Conservation (phyloP, 2,329 filamentous ascomycete species). For the Zymoseptoria pseudotritici region DNA sequence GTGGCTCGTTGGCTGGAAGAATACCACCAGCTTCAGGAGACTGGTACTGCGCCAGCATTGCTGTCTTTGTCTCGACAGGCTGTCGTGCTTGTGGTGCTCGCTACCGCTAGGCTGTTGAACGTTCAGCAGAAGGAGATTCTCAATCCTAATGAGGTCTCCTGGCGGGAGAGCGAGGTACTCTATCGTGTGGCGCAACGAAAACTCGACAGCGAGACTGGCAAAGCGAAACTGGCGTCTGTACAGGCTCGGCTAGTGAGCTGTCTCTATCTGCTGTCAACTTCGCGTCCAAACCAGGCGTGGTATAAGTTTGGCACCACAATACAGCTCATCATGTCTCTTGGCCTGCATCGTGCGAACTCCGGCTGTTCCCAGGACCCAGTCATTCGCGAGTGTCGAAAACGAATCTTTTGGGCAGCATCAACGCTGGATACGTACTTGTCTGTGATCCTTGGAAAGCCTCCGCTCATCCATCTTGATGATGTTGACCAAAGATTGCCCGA, state of each 20-base stretch:
- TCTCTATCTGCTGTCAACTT: slow-evolving; percentile 34
- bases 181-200: slow-evolving; percentile 20
- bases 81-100: slow-evolving; percentile 47
- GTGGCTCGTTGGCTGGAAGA: slow-evolving; percentile 39
- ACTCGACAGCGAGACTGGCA: slow-evolving; percentile 21
- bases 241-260: slow-evolving; percentile 36
- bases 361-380: slow-evolving; percentile 16
- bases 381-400: slow-evolving; percentile 29
- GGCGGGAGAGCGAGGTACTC: slow-evolving; percentile 23
- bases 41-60: slow-evolving; percentile 6
- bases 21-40: slow-evolving; percentile 39
- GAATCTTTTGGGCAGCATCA: slow-evolving; percentile 33
- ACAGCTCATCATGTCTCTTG: slow-evolving; percentile 32
- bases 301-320: slow-evolving; percentile 32
- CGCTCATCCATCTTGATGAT: slow-evolving; percentile 30
- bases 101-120: slow-evolving; percentile 35
- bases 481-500: slow-evolving; percentile 25
- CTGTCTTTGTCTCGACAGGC: slow-evolving; percentile 21
- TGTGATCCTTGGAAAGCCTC: slow-evolving; percentile 32
- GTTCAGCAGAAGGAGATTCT: slow-evolving; percentile 13
- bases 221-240: slow-evolving; percentile 28
- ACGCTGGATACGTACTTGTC: slow-evolving; percentile 36
- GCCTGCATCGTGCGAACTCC: slow-evolving; percentile 27
- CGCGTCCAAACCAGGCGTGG: slow-evolving; percentile 33
- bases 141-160: slow-evolving; percentile 13